Evolutionary conservation across 495 filamentous ascomycete species (phyloP).

Genomic region (Daldinia concentrica): DNA sequence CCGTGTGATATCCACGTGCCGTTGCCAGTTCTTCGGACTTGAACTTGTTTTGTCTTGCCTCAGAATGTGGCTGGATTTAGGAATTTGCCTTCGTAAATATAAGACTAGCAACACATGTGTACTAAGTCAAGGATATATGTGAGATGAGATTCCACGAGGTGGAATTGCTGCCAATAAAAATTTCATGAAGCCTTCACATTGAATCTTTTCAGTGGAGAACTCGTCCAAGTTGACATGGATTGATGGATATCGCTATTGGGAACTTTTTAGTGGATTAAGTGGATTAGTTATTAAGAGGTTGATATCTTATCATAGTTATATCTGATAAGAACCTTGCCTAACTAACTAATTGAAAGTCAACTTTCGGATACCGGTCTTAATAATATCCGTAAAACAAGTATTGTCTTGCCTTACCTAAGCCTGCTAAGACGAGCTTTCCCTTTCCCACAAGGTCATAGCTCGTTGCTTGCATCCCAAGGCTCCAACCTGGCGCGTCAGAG

Average conservation of each 20-base stretch:
- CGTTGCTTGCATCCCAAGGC: constrained; percentile 24
- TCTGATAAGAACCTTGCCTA: too few species aligned
- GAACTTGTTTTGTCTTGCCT: constrained; percentile 27
- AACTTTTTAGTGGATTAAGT: constrained; percentile 4
- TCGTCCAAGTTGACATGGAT: constrained; percentile 9
- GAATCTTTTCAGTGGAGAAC: constrained; percentile 37
- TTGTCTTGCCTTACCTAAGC: neutral
- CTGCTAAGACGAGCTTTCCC: neutral
- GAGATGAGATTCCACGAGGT: constrained; percentile 10
- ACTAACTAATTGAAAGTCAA: too few species aligned
- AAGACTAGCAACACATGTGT: constrained; percentile 13
- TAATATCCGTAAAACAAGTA: constrained; percentile 26
- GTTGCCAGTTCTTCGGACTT: constrained; percentile 7
- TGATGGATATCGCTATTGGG: constrained; percentile 1
- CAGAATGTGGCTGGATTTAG: constrained; percentile 22
- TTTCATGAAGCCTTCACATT: constrained; percentile 34
- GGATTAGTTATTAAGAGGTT: neutral
- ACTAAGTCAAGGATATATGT: constrained; percentile 17
- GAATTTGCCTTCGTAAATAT: constrained; percentile 30
- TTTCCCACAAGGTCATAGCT: constrained; percentile 16
- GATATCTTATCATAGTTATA: neutral
- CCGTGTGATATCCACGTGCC: constrained; percentile 33
- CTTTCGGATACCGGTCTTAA: constrained; percentile 13
- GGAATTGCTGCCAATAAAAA: constrained; percentile 39
- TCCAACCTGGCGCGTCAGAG: constrained; percentile 43